Conservation (phyloP, 73 alveolate genomes). For the Paramecium caudatum region DNA sequence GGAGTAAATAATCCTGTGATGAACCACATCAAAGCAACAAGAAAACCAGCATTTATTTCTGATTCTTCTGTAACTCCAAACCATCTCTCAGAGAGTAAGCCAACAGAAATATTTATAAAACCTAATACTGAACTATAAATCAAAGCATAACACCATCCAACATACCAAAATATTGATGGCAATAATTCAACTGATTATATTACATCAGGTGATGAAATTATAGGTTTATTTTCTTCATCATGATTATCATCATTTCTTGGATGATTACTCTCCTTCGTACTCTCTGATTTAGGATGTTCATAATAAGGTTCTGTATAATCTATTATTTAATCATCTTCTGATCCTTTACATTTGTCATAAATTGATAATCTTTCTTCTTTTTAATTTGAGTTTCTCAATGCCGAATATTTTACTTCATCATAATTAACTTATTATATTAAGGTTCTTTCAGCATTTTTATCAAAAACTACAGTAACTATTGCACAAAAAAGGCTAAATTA, state of each 20-base stretch:
- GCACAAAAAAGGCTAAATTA: conserved; percentile 12
- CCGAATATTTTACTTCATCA: conserved; percentile 41
- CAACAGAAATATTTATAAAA: conserved; percentile 51
- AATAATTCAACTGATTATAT: not conserved
- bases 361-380: too few relatives aligned
- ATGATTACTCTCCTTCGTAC: too few relatives aligned
- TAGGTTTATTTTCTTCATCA: not conserved
- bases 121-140: conserved; percentile 69
- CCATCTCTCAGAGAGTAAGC: conserved; percentile 60
- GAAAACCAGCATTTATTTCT: not conserved
- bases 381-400: not conserved
- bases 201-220: not conserved
- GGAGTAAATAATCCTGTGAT: conserved; percentile 67
- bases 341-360: too few relatives aligned
- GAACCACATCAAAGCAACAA: conserved; percentile 39
- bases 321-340: too few relatives aligned
- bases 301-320: too few relatives aligned
- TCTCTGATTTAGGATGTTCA: too few relatives aligned
- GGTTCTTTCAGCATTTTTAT: conserved; percentile 42
- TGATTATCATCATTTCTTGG: too few relatives aligned
- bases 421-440: conserved; percentile 23
- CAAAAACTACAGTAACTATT: not conserved
- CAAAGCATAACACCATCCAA: not conserved
- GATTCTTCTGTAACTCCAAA: conserved; percentile 63
- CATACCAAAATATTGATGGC: conserved; percentile 53